A percentile compares a stretch with the other conserved stretches of the same genome.
Evolutionary conservation across 495 filamentous ascomycete genomes (phyloP).

Genomic region (Podospora anserina): DNA sequence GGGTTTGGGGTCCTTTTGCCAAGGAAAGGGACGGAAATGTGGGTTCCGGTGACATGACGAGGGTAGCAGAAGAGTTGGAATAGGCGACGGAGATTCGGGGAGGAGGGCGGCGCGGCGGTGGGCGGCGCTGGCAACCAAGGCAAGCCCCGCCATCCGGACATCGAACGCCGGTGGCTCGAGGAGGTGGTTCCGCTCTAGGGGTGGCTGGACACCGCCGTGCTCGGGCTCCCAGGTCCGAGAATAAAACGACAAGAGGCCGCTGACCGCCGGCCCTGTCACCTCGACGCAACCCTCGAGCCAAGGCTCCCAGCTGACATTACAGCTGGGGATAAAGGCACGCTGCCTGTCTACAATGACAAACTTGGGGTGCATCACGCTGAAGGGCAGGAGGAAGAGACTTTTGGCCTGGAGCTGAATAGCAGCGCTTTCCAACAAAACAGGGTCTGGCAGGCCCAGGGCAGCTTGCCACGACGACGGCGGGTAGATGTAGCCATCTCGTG

Average conservation of each 20-base stretch:
- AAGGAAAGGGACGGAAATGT: slow-evolving; percentile 45
- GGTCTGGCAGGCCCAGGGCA: slow-evolving; percentile 57
- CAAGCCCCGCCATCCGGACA: slow-evolving; percentile 8
- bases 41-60: slow-evolving; percentile 67
- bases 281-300: slow-evolving; percentile 72
- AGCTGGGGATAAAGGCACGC: slow-evolving; percentile 60
- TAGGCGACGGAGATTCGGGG: slow-evolving; percentile 2
- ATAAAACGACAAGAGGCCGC: slow-evolving; percentile 58
- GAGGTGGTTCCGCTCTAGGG: background rate
- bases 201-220: slow-evolving; percentile 6
- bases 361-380: slow-evolving; percentile 76
- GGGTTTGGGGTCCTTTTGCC: slow-evolving; percentile 39
- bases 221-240: slow-evolving; percentile 51
- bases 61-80: slow-evolving; percentile 59
- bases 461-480: slow-evolving; percentile 52
- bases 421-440: slow-evolving; percentile 43
- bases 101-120: slow-evolving; percentile 13
- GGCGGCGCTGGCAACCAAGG: slow-evolving; percentile 19
- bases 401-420: slow-evolving; percentile 64
- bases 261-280: slow-evolving; percentile 54
- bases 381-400: slow-evolving; percentile 67
- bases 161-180: background rate
- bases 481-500: slow-evolving; percentile 54
- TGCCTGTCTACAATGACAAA: slow-evolving; percentile 66
- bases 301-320: slow-evolving; percentile 72